Percentiles rank a stretch among this genome's conserved stretches.
phyloP scores from a whole-genome alignment of 192 early-diverging fungal species.

The Kappamyces sp. region DNA sequence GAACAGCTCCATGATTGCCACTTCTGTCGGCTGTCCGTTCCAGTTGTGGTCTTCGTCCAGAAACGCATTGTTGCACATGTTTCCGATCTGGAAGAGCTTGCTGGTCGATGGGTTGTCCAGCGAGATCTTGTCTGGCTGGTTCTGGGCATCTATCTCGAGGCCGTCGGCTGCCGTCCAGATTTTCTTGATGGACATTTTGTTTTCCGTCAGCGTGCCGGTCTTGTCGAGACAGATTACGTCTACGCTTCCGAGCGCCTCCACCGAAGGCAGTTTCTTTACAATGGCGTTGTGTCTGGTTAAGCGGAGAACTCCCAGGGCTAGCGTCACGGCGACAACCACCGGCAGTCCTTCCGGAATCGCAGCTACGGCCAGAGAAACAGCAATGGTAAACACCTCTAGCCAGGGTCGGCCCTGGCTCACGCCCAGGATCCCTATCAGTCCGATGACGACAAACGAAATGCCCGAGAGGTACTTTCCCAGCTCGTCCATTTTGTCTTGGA shows the following conservation, averaged over 20 bases:
- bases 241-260: constrained; percentile 90
- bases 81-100: constrained; percentile 44
- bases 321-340: constrained; percentile 93
- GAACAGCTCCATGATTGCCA: constrained; percentile 76
- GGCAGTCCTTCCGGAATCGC: constrained; percentile 98
- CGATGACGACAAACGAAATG: constrained; percentile 82
- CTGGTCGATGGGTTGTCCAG: constrained; percentile 45
- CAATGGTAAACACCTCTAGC: constrained; percentile 94
- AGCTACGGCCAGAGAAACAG: constrained; percentile 87
- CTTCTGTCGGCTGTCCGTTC: constrained; percentile 91
- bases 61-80: constrained; percentile 86
- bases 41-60: constrained; percentile 65
- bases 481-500: constrained; percentile 93
- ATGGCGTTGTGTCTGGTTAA: constrained; percentile 92
- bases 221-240: constrained; percentile 96
- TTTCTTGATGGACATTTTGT: constrained; percentile 89
- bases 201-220: constrained; percentile 94
- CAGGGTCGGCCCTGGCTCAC: constrained; percentile 79
- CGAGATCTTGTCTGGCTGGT: constrained; percentile 36
- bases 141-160: constrained; percentile 36
- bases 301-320: constrained; percentile 85
- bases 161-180: constrained; percentile 60
- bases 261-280: constrained; percentile 89
- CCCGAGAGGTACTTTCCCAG: constrained; percentile 81
- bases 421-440: constrained; percentile 77